Conservation (phyloP, 1,284 basidiomycete genomes). For the Pseudozyma tsukubaensis region DNA sequence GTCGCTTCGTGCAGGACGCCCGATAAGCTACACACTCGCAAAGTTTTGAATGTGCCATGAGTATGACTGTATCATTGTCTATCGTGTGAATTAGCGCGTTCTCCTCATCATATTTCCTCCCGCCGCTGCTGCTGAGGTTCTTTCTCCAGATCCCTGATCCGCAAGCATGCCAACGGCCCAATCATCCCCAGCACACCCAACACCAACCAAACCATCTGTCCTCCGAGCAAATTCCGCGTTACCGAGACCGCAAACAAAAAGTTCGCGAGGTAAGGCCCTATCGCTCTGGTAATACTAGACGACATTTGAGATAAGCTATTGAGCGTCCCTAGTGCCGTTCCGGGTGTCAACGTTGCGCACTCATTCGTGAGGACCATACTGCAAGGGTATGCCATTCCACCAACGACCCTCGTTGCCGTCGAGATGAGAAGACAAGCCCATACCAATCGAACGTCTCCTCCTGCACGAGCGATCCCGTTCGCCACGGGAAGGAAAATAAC, state of each 20-base stretch:
- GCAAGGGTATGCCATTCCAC: conserved; percentile 34
- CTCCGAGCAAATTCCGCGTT: conserved; percentile 35
- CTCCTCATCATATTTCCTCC: background rate
- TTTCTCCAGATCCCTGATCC: conserved; percentile 27
- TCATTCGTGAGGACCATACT: conserved; percentile 57
- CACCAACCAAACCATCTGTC: conserved; percentile 54
- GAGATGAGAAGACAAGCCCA: conserved; percentile 19
- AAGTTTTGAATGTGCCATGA: too few relatives aligned
- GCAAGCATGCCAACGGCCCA: conserved; percentile 16
- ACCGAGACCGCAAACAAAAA: conserved; percentile 49
- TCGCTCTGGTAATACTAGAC: conserved; percentile 31
- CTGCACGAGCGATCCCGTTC: conserved; percentile 48
- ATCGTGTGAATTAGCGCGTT: background rate
- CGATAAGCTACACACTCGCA: too few relatives aligned
- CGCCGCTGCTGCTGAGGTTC: background rate
- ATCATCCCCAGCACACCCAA: conserved; percentile 21
- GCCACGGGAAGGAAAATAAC: conserved; percentile 65
- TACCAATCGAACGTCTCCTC: background rate
- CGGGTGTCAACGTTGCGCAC: conserved; percentile 30
- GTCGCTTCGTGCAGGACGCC: too few relatives aligned
- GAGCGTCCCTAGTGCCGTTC: conserved; percentile 41
- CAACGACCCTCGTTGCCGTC: conserved; percentile 20
- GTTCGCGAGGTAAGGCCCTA: conserved; percentile 50
- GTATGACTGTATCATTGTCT: too few relatives aligned
- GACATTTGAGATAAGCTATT: conserved; percentile 53